Percentiles rank a stretch among this genome's conserved stretches.
Conservation (phyloP, 2,329 filamentous ascomycete species). For the Alternaria sp. region DNA sequence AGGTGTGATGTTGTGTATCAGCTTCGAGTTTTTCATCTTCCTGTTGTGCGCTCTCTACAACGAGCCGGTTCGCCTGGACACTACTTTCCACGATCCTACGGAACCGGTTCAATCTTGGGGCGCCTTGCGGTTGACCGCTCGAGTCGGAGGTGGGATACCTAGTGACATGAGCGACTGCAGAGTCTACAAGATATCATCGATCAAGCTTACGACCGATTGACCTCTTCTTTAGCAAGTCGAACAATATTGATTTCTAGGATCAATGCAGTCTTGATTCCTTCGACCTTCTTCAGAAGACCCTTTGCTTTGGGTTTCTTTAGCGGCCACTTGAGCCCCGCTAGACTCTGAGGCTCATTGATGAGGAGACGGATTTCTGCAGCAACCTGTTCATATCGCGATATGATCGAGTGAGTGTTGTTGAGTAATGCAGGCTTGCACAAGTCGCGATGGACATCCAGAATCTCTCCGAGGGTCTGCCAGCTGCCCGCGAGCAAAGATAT, state of each 20-base stretch:
- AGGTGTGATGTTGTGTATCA: background rate
- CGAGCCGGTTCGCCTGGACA: conserved; percentile 20
- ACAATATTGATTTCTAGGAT: conserved; percentile 18
- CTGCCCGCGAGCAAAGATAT: conserved; percentile 2
- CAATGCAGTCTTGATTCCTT: conserved; percentile 25
- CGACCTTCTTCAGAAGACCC: conserved; percentile 23
- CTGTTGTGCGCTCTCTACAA: conserved; percentile 22
- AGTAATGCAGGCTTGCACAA: conserved; percentile 4
- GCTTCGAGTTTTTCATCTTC: conserved; percentile 7
- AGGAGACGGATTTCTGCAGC: background rate
- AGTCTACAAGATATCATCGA: no score
- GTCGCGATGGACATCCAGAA: background rate
- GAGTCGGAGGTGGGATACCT: background rate
- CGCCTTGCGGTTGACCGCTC: no score
- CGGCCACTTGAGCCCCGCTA: conserved; percentile 17
- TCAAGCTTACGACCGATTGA: background rate
- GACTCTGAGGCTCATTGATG: no score
- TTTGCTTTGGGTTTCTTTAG: conserved; percentile 22
- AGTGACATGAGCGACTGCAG: no score
- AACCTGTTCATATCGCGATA: background rate
- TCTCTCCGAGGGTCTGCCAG: conserved; percentile 4
- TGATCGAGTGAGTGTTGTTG: background rate
- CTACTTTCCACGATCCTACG: conserved; percentile 25
- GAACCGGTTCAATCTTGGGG: conserved; percentile 14
- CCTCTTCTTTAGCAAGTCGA: conserved; percentile 19